Evolutionary conservation across 257 asterid genomes (phyloP), one percentile per base, ranked within the genome.

Genomic region (Solanum dulcamara): DNA sequence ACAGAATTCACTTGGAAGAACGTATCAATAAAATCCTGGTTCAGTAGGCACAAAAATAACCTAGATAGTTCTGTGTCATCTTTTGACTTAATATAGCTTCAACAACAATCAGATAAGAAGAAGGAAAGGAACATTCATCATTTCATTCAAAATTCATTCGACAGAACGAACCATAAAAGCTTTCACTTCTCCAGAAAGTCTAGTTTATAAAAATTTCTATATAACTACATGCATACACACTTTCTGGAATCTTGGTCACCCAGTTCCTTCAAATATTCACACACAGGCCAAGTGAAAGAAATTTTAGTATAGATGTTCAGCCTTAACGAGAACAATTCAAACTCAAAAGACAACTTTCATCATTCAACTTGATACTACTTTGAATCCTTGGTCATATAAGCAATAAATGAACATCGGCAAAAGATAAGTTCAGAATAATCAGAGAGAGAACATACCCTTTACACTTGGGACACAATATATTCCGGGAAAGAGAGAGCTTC

Each of bases 391-490:
- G 81, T 13, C 81, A 38, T 40, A 12, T 38, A 38, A 71, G 53
- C 80, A 71, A 71, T 11, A 71, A 22, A 71, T 71, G 53, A n/a
- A 15, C 80, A 72, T 24, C 12, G n/a, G 53, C 11, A 38, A 40
- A 72, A 44, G 15, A 44, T 24, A 24, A 26, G 28, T 77, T 46
- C 4, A 77, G 60, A 50, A 38, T 8, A 60, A 74, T 14, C 42
- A 44, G 57, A 48, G 88, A 72, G 82, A 70, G 51, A 42, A 32
- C 24, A 71, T 86, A 92, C 94, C 95, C 94, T 81, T 91, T 89
- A 86, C 95, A 91, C 88, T 90, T 89, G 72, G 86, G 77, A 91
- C 94, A 92, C 80, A 90, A 81, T 57, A 72, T 81, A 33, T 89
- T 89, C 85, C 92, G 89, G 68, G 92, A 88, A 55, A 88, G 86